Evolutionary conservation across 371 early-diverging fungal genomes (phyloP).

Genomic region (Mucor velutinosus): DNA sequence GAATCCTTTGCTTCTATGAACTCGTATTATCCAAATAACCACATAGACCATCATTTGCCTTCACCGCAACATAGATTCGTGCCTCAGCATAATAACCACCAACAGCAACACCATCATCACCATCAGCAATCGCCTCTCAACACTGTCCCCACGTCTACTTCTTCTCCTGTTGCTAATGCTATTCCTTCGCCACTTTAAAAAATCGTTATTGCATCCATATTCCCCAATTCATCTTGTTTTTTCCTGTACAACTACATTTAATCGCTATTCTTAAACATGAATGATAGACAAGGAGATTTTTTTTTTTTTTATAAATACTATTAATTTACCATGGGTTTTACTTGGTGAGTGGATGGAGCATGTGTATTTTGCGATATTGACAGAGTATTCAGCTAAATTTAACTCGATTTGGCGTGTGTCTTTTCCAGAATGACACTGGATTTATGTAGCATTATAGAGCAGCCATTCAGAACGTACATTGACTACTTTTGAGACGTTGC

Average conservation of each 20-base stretch:
- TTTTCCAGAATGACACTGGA: no score
- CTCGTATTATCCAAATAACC: not conserved
- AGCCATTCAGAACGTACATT: no score
- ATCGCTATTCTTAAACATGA: not conserved
- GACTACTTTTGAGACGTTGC: no score
- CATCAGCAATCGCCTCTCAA: constrained; percentile 7
- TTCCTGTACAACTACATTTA: not conserved
- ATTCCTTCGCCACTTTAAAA: constrained; percentile 1
- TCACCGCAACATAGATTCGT: constrained; percentile 4
- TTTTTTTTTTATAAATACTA: not conserved
- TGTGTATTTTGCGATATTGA: no score
- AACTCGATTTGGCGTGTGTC: no score
- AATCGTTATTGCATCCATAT: not conserved
- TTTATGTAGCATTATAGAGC: no score
- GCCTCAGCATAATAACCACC: not conserved
- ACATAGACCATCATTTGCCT: not conserved
- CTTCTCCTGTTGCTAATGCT: not conserved
- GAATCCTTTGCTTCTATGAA: constrained; percentile 18
- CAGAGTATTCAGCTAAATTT: no score
- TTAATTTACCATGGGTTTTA: not conserved
- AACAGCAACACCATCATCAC: constrained; percentile 2
- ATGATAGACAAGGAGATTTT: not conserved
- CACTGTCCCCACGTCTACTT: constrained; percentile 1
- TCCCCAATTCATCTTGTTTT: not conserved
- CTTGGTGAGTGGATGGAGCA: not conserved